phyloP scores from a whole-genome alignment of 2,329 filamentous ascomycete species.

The Aureobasidium melanogenum region DNA sequence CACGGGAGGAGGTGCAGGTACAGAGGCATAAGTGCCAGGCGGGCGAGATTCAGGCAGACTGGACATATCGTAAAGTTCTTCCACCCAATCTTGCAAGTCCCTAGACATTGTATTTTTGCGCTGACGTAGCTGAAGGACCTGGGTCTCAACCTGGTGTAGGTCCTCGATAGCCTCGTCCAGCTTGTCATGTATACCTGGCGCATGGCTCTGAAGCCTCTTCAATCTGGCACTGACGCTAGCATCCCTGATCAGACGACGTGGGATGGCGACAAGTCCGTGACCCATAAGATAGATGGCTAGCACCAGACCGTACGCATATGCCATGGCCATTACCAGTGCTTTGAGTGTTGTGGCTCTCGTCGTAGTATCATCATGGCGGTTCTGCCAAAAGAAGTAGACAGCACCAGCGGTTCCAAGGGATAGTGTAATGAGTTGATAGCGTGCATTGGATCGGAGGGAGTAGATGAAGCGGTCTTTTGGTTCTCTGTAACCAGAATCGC shows the following conservation, averaged over 20 bases:
- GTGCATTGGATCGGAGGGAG: constrained; percentile 76
- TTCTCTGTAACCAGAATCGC: constrained; percentile 86
- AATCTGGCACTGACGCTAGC: constrained; percentile 68
- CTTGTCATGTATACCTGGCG: constrained; percentile 76
- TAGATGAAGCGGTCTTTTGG: constrained; percentile 72
- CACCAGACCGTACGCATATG: constrained; percentile 87
- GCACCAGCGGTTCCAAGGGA: constrained; percentile 61
- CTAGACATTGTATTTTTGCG: constrained; percentile 70
- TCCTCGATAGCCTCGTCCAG: constrained; percentile 75
- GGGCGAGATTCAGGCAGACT: constrained; percentile 54
- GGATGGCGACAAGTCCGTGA: constrained; percentile 87
- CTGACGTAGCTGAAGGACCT: constrained; percentile 68
- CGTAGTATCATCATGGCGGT: constrained; percentile 47
- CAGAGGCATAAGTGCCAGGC: background rate
- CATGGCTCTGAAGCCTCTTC: constrained; percentile 65
- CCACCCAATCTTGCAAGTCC: constrained; percentile 87
- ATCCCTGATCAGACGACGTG: constrained; percentile 68
- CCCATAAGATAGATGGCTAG: constrained; percentile 97
- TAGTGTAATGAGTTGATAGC: constrained; percentile 77
- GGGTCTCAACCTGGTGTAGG: constrained; percentile 71
- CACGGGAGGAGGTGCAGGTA: constrained; percentile 56
- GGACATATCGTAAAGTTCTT: constrained; percentile 75
- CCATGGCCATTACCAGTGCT: constrained; percentile 79
- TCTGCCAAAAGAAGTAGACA: constrained; percentile 73
- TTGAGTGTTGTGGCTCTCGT: constrained; percentile 61